Conservation (phyloP, 1,139 yeast species). For the Insectozyma bohioensis region DNA sequence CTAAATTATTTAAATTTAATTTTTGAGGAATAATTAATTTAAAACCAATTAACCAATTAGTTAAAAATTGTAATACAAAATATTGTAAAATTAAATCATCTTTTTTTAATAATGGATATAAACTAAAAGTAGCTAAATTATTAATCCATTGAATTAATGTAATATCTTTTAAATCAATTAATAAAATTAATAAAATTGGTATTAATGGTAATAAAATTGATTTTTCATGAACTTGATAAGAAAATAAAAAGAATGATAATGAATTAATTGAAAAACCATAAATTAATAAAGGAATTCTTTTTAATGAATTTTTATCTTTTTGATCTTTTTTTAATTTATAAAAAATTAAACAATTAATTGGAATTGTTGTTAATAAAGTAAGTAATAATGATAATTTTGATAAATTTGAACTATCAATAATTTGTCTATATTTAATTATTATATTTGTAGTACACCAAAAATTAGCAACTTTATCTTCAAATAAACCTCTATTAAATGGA, state of each 20-base stretch:
- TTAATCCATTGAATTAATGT: conserved; percentile 77
- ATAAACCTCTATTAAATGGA: conserved; percentile 92
- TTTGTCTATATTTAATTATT: conserved; percentile 62
- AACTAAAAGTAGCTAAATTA: conserved; percentile 78
- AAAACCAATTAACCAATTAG: conserved; percentile 80
- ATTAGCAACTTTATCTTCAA: conserved; percentile 97
- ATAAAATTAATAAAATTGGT: conserved; percentile 73
- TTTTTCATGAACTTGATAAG: conserved; percentile 96
- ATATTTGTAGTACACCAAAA: conserved; percentile 93
- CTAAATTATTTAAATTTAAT: conserved; percentile 51
- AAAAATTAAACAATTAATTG: conserved; percentile 58
- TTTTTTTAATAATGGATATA: conserved; percentile 81
- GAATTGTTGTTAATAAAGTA: conserved; percentile 67
- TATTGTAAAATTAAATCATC: conserved; percentile 79
- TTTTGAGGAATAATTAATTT: conserved; percentile 11
- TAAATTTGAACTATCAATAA: conserved; percentile 57
- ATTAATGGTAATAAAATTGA: conserved; percentile 82
- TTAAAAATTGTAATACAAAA: conserved; percentile 54
- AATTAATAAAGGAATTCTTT: conserved; percentile 26
- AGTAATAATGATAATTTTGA: conserved; percentile 60
- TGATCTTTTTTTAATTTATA: conserved; percentile 39
- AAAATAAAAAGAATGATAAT: conserved; percentile 83
- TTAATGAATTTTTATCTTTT: conserved; percentile 16
- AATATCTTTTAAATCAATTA: conserved; percentile 52
- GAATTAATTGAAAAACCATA: conserved; percentile 85